Base-by-base conservation (phyloP, 345 rosid species). In the Eucalyptus victrix region DNA sequence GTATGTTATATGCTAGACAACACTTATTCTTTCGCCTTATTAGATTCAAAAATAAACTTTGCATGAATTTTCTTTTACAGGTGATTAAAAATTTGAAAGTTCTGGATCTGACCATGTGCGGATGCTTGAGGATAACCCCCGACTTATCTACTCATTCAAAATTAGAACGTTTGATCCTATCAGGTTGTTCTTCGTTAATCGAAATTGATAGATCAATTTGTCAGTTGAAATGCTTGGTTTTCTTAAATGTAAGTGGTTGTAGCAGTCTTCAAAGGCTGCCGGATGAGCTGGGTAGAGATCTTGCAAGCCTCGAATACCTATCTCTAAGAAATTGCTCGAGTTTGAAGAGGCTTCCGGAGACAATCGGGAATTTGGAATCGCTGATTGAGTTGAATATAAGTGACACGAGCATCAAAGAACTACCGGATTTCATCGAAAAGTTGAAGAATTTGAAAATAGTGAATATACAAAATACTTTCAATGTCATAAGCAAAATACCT, bases 391-490 rank as follows among this genome's bases (percentile, higher is more conserved):
- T 56, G 62, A 1, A 56, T 13, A 4, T 24, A 2, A 2, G 13
- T 4, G 1, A 0, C 1, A 4, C 0, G 3, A 3, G 0, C 0
- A 6, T 60, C 9, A 3, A 6, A 60, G 69, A 28, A 28, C 32
- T 28, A 60, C 69, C 69, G 1, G 2, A 60, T 60, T 60, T 32
- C 17, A 60, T 60, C 13, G 0, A 3, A 28, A 12, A 60, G 14
- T 26, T 60, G 16, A 60, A 28, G 28, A 60, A 60, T 3, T 28
- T 60, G 67, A 60, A 60, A 60, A 0, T 6, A 28, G 2, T 60
- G 32, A 28, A 12, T 4, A 28, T 60, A 8, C 0, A 0, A 0
- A 0, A 3, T 26, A 0, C 0, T n/a, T n/a, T n/a, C n/a, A n/a
- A n/a, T 28, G 0, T 6, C 8, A 12, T 60, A 12, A 3, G 69